A percentile compares a stretch with the other conserved stretches of the same genome.
These are phyloP conservation scores for Cryptococcus sp. DNA, from an alignment of 1,284 basidiomycete species.

Conservation along the genomic window DNA sequence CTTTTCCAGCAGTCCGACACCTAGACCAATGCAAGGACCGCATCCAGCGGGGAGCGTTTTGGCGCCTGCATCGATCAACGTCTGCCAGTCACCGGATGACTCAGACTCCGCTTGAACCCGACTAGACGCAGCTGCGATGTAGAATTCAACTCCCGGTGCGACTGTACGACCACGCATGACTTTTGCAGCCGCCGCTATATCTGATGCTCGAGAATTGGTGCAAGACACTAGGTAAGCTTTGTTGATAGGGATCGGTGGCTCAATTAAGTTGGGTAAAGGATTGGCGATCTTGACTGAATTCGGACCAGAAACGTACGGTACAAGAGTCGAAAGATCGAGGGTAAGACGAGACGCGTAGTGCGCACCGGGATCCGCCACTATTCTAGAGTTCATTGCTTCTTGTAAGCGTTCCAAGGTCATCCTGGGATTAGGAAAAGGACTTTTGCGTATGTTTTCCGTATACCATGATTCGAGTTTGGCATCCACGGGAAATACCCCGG, in stretches of 20 bases:
- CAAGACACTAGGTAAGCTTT: slow-evolving; percentile 99
- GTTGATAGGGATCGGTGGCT: slow-evolving; percentile 74
- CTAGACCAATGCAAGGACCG: slow-evolving; percentile 95
- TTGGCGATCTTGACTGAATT: slow-evolving; percentile 97
- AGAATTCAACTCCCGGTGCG: slow-evolving; percentile 89
- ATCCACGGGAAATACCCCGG: slow-evolving; percentile 93
- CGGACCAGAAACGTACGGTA: slow-evolving; percentile 92
- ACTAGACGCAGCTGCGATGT: slow-evolving; percentile 91
- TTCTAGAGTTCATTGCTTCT: slow-evolving; percentile 55
- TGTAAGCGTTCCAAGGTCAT: slow-evolving; percentile 73
- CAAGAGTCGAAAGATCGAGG: slow-evolving; percentile 87
- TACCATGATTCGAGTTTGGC: slow-evolving; percentile 82
- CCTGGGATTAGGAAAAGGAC: slow-evolving; percentile 68
- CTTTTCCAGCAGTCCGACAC: slow-evolving; percentile 85
- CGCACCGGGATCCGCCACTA: slow-evolving; percentile 73
- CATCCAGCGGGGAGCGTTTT: slow-evolving; percentile 92
- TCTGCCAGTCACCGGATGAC: slow-evolving; percentile 79
- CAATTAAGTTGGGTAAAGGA: slow-evolving; percentile 74
- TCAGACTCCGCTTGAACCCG: slow-evolving; percentile 88
- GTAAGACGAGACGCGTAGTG: slow-evolving; percentile 83
- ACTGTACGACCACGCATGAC: slow-evolving; percentile 82
- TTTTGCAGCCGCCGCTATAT: slow-evolving; percentile 84
- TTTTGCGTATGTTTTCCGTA: slow-evolving; percentile 46
- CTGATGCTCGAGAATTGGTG: slow-evolving; percentile 94
- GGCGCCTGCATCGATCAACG: slow-evolving; percentile 79